Evolutionary conservation across 768 basidiomycete genomes (phyloP).

Genomic region (Psilocybe subaeruginosa): DNA sequence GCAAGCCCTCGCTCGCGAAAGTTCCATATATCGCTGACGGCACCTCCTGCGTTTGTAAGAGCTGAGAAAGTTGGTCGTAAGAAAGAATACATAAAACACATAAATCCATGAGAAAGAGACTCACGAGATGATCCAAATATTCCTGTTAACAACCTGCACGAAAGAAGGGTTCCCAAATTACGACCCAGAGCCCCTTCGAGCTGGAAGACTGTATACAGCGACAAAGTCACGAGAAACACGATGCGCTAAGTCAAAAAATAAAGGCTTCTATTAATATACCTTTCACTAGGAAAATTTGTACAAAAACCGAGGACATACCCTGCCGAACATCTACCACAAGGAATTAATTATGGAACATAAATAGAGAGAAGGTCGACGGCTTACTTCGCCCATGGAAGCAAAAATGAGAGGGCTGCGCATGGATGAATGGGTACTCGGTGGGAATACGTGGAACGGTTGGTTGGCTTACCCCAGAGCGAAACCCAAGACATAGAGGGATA

Average conservation of each 20-base stretch:
- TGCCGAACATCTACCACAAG: conserved; percentile 48
- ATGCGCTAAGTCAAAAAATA: conserved; percentile 38
- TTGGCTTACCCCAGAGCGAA: conserved; percentile 56
- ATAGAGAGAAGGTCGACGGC: conserved; percentile 11
- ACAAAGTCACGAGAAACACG: conserved; percentile 56
- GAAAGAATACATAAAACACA: background rate
- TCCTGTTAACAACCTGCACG: conserved; percentile 58
- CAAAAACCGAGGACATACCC: conserved; percentile 33
- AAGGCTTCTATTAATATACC: background rate
- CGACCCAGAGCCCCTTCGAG: conserved; percentile 55
- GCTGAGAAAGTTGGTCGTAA: conserved; percentile 33
- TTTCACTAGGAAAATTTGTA: conserved; percentile 13
- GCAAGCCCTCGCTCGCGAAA: conserved; percentile 63
- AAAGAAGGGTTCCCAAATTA: conserved; percentile 49
- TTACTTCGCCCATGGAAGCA: conserved; percentile 60
- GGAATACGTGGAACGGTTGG: background rate
- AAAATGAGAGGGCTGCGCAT: conserved; percentile 50
- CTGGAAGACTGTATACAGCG: conserved; percentile 55
- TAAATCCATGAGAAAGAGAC: conserved; percentile 15
- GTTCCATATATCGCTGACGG: conserved; percentile 61
- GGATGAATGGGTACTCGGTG: conserved; percentile 1
- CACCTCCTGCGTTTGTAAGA: conserved; percentile 60
- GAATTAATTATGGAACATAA: conserved; percentile 9
- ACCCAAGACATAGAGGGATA: conserved; percentile 66
- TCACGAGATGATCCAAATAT: conserved; percentile 60